A percentile compares a stretch with the other conserved stretches of the same genome.
Evolutionary conservation across 306 rosid species (phyloP).

Genomic region (Fragaria vesca): DNA sequence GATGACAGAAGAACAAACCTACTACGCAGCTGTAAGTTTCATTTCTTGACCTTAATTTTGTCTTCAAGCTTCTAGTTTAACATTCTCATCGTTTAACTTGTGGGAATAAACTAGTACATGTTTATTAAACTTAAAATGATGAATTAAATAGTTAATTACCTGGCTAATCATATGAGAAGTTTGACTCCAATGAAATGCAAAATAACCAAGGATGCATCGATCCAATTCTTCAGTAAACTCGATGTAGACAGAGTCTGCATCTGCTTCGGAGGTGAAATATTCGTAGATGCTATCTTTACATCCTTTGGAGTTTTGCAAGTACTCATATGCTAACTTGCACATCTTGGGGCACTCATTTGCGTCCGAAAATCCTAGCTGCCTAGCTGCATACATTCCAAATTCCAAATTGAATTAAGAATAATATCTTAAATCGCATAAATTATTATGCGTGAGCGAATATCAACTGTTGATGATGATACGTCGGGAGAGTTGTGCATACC

Average conservation of each 20-base stretch:
- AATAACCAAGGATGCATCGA: constrained; percentile 66
- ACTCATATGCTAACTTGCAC: constrained; percentile 53
- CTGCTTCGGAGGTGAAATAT: constrained; percentile 41
- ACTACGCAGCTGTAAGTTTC: background rate
- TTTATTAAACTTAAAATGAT: background rate
- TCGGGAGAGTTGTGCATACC: constrained; percentile 31
- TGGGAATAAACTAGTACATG: background rate
- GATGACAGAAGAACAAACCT: background rate
- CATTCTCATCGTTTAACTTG: background rate
- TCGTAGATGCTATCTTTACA: constrained; percentile 54
- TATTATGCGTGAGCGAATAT: background rate
- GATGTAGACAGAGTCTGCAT: constrained; percentile 39
- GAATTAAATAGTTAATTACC: constrained; percentile 30
- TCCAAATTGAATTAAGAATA: background rate
- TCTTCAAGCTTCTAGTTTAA: background rate
- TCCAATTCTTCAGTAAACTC: constrained; percentile 64
- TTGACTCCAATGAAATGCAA: constrained; percentile 83
- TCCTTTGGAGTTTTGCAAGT: constrained; percentile 51
- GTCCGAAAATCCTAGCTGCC: constrained; percentile 72
- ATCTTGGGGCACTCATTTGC: constrained; percentile 49
- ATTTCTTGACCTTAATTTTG: background rate
- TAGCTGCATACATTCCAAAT: constrained; percentile 38
- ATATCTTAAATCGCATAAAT: background rate
- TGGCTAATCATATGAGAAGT: constrained; percentile 50
- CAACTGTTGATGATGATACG: background rate